Evolutionary conservation across 176 grass and related monocot genomes (phyloP).

Genomic region (Carex kokanica): DNA sequence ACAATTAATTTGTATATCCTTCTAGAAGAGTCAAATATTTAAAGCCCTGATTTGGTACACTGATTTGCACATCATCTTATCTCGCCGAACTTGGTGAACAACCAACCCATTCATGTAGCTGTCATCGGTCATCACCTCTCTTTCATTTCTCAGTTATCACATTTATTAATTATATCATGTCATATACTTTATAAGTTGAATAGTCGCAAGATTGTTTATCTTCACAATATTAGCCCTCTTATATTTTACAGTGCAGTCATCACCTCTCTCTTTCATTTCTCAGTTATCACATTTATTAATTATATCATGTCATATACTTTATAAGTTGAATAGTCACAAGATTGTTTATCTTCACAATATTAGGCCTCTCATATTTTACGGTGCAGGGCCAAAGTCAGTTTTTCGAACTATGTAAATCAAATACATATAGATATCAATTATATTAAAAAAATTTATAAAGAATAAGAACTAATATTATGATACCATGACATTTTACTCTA

Average conservation of each 20-base stretch:
- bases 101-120: neutral
- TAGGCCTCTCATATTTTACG: neutral
- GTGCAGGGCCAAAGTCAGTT: too few relatives aligned
- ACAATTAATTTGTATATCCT: neutral
- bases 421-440: too few relatives aligned
- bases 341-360: neutral
- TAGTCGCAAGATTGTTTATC: neutral
- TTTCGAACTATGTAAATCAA: too few relatives aligned
- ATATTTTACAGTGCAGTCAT: neutral
- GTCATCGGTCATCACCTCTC: neutral
- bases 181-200: neutral
- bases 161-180: neutral
- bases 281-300: neutral
- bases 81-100: neutral
- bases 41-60: neutral
- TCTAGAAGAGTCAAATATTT: constrained; percentile 19
- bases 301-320: neutral
- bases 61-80: constrained; percentile 10
- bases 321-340: neutral
- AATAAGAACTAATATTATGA: too few relatives aligned
- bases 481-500: too few relatives aligned
- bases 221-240: neutral
- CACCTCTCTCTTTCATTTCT: neutral
- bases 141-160: neutral
- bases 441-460: too few relatives aligned